phyloP scores from a whole-genome alignment of 352 stramenopile species.

The Globisporangium recalcitrans region DNA sequence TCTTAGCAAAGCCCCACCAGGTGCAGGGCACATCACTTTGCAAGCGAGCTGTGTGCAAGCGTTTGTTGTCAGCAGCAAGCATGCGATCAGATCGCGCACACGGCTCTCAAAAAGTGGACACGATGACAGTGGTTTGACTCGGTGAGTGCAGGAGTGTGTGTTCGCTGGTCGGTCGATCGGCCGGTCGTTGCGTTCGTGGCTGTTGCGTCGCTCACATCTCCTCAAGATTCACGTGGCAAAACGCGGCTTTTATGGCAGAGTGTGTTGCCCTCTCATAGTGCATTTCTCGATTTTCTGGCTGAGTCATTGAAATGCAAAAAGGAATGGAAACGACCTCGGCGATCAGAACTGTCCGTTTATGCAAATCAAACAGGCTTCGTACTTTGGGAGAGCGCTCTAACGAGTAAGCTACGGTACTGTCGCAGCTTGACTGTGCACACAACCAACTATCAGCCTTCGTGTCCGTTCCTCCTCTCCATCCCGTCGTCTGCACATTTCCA shows the following conservation, averaged over 20 bases:
- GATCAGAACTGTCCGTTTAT: no score
- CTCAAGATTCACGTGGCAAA: neutral
- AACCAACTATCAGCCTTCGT: neutral
- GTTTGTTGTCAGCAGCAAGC: neutral
- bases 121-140: neutral
- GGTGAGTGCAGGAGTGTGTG: neutral
- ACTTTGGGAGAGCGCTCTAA: no score
- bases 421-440: neutral
- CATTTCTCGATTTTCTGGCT: no score
- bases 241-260: no score
- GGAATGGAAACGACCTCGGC: no score
- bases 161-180: neutral
- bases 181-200: neutral
- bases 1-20: no score
- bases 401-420: no score
- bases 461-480: neutral
- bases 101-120: neutral
- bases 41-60: neutral
- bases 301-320: no score
- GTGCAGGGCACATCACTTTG: no score
- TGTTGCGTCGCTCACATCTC: neutral
- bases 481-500: constrained; percentile 4
- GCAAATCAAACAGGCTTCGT: neutral
- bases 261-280: no score
- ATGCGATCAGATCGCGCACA: neutral